Evolutionary conservation across 2,329 filamentous ascomycete genomes (phyloP).

Genomic region (Hawksworthiomyces lignivorus): DNA sequence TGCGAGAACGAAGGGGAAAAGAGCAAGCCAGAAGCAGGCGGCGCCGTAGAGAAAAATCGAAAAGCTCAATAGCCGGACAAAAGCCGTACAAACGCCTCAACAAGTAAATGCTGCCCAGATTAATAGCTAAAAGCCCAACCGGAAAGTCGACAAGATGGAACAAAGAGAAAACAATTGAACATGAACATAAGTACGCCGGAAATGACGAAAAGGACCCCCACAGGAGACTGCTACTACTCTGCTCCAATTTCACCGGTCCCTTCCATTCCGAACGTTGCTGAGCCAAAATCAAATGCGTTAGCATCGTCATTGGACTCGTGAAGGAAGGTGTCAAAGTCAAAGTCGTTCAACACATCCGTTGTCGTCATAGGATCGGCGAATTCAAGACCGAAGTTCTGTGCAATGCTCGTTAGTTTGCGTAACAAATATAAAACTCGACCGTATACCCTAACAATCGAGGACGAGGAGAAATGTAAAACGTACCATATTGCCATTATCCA

Average conservation of each 20-base stretch:
- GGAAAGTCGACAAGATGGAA: no score
- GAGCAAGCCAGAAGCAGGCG: neutral
- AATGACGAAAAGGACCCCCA: neutral
- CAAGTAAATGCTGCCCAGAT: constrained; percentile 6
- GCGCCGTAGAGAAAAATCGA: no score
- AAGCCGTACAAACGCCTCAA: constrained; percentile 4
- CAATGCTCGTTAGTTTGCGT: no score
- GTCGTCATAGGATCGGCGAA: constrained; percentile 48
- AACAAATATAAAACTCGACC: no score
- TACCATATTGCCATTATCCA: constrained; percentile 40
- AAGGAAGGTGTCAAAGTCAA: constrained; percentile 62
- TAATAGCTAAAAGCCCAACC: no score
- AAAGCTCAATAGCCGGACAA: no score
- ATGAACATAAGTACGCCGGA: neutral
- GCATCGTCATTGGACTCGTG: constrained; percentile 46
- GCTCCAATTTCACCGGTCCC: constrained; percentile 40
- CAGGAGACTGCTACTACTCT: constrained; percentile 8
- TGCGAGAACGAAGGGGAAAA: neutral
- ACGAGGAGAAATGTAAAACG: constrained; percentile 17
- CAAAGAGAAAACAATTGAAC: neutral
- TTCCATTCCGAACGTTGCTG: constrained; percentile 46
- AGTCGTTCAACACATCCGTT: constrained; percentile 55
- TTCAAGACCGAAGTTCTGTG: constrained; percentile 41
- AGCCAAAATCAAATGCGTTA: constrained; percentile 47
- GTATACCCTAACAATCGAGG: no score